Percentiles rank a stretch among this genome's conserved stretches.
phyloP scores from a whole-genome alignment of 2,329 filamentous ascomycete genomes.

The Penicillium verrucosum region DNA sequence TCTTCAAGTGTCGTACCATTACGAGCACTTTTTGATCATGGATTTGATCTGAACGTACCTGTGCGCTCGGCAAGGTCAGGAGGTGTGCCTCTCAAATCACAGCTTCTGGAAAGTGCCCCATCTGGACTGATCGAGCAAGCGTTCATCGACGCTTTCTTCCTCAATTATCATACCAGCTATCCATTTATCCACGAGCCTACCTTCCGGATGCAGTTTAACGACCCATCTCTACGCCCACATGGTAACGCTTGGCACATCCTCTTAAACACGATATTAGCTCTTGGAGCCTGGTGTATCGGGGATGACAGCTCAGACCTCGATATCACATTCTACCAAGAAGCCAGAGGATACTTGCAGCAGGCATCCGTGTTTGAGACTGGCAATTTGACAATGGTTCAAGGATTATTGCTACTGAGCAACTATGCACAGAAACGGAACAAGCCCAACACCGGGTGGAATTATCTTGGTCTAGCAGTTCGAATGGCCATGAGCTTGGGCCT shows the following conservation, averaged over 20 bases:
- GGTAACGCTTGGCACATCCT: constrained; percentile 46
- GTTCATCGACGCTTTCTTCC: constrained; percentile 48
- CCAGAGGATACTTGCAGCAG: constrained; percentile 46
- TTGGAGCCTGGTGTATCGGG: constrained; percentile 46
- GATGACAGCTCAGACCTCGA: constrained; percentile 44
- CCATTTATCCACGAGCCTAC: constrained; percentile 49
- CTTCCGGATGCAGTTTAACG: constrained; percentile 48
- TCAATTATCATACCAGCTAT: constrained; percentile 47
- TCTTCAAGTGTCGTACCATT: constrained; percentile 42
- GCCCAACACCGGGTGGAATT: constrained; percentile 51
- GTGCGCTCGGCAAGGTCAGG: constrained; percentile 28
- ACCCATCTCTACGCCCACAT: constrained; percentile 43
- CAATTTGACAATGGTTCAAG: constrained; percentile 50
- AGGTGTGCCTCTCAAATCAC: constrained; percentile 37
- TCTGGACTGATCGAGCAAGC: constrained; percentile 40
- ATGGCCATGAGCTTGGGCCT: constrained; percentile 51
- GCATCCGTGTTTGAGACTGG: constrained; percentile 49
- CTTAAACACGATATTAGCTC: constrained; percentile 45
- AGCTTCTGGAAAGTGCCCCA: constrained; percentile 37
- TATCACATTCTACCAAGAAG: constrained; percentile 48
- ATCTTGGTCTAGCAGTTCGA: constrained; percentile 47
- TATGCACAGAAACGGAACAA: constrained; percentile 52
- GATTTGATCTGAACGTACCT: constrained; percentile 40
- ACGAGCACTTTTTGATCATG: constrained; percentile 39
- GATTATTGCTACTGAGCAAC: constrained; percentile 48